Evolutionary conservation across 352 stramenopile species (phyloP).

Genomic region (Lagenidium giganteum): DNA sequence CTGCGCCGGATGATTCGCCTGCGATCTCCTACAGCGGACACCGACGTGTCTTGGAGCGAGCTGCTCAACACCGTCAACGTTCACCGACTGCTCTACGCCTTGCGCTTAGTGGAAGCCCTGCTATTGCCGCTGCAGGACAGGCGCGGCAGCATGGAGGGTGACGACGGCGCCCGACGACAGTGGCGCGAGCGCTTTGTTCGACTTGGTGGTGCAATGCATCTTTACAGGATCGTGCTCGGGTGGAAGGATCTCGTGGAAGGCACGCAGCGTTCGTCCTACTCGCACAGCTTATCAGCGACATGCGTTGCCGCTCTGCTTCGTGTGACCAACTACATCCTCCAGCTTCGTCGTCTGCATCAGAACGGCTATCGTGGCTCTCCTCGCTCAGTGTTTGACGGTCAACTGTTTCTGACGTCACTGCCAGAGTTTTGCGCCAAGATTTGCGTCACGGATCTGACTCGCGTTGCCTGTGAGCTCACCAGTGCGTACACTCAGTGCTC

Average conservation of each 20-base stretch:
- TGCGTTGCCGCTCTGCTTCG: not conserved
- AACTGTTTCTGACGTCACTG: too few species aligned
- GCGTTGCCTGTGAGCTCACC: too few species aligned
- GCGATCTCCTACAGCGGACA: constrained; percentile 12
- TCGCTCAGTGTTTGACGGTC: too few species aligned
- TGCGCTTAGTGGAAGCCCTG: constrained; percentile 66
- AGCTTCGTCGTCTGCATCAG: constrained; percentile 2
- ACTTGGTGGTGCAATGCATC: constrained; percentile 39
- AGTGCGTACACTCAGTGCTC: too few species aligned
- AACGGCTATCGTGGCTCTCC: too few species aligned
- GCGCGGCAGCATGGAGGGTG: not conserved
- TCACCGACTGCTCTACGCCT: constrained; percentile 56
- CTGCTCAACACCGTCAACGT: constrained; percentile 40
- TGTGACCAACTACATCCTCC: too few species aligned
- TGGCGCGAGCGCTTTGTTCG: constrained; percentile 81
- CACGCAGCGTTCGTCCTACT: constrained; percentile 40
- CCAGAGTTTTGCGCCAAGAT: too few species aligned
- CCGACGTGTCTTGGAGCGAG: constrained; percentile 25
- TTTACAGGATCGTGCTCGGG: constrained; percentile 28
- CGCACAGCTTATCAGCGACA: constrained; percentile 15
- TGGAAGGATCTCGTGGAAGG: constrained; percentile 20
- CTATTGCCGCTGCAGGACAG: constrained; percentile 44
- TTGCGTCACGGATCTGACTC: too few species aligned
- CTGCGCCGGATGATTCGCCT: constrained; percentile 65
- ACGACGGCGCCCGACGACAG: constrained; percentile 48